Evolutionary conservation across 495 filamentous ascomycete genomes (phyloP).

Genomic region (Entonaema liquescens): DNA sequence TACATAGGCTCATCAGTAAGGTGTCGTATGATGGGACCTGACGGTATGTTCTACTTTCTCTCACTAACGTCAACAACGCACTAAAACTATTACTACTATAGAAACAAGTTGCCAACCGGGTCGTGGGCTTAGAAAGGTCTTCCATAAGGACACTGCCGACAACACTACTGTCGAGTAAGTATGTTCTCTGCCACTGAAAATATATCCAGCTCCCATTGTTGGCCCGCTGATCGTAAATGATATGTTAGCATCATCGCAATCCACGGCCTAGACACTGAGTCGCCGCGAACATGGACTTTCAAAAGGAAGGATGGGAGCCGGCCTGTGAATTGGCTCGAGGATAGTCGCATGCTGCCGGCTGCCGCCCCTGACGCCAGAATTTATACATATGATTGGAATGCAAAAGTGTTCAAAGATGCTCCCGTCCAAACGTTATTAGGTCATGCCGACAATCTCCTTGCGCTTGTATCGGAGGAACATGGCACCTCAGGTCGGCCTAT

Average conservation of each 20-base stretch:
- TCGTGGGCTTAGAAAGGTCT: slow-evolving; percentile 7
- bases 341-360: slow-evolving; percentile 43
- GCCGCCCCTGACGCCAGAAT: slow-evolving; percentile 39
- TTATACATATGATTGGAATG: slow-evolving; percentile 41
- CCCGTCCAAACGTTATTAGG: slow-evolving; percentile 26
- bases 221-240: not conserved
- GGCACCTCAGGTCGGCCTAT: slow-evolving; percentile 21
- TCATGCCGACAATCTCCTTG: slow-evolving; percentile 18
- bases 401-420: slow-evolving; percentile 31
- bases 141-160: not conserved
- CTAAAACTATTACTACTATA: not conserved
- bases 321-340: slow-evolving; percentile 45
- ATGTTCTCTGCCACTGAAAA: not conserved
- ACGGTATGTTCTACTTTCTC: not conserved
- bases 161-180: slow-evolving; percentile 19
- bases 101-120: not conserved
- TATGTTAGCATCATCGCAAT: slow-evolving; percentile 31
- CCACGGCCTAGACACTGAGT: slow-evolving; percentile 40
- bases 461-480: not conserved
- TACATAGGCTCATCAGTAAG: not conserved
- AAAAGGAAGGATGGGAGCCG: slow-evolving; percentile 11
- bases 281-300: slow-evolving; percentile 14
- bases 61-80: not conserved
- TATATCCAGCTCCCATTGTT: not conserved
- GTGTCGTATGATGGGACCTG: slow-evolving; percentile 3